These are phyloP conservation scores for Actinidia chinensis DNA, from an alignment of 179 eudicot species.

Conservation along the genomic window DNA sequence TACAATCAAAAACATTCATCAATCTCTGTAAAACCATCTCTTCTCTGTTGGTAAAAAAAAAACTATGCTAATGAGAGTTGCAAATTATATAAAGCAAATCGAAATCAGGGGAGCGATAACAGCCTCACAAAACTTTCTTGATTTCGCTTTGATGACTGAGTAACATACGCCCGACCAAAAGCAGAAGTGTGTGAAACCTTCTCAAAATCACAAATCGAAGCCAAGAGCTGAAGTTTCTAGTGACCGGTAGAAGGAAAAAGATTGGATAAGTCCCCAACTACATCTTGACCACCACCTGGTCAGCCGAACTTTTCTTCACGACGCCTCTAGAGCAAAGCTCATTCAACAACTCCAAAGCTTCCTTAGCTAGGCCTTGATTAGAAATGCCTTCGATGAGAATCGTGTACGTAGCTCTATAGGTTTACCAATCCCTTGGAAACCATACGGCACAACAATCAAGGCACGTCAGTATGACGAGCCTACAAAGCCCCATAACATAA, in stretches of 20 bases:
- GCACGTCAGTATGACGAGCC: slow-evolving; percentile 75
- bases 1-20: too few species aligned
- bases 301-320: slow-evolving; percentile 75
- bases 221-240: not conserved
- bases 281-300: slow-evolving; percentile 55
- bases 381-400: slow-evolving; percentile 78
- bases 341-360: slow-evolving; percentile 69
- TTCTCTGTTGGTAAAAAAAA: not conserved
- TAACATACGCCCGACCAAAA: not conserved
- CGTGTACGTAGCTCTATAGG: slow-evolving; percentile 77
- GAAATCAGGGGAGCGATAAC: not conserved
- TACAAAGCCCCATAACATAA: slow-evolving; percentile 85
- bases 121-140: not conserved
- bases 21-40: too few species aligned
- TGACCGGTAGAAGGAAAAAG: not conserved
- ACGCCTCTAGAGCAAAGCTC: slow-evolving; percentile 69
- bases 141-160: not conserved
- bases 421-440: slow-evolving; percentile 68
- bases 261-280: slow-evolving; percentile 27
- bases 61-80: not conserved
- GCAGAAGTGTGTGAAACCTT: not conserved
- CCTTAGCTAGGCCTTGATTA: slow-evolving; percentile 64
- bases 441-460: slow-evolving; percentile 69
- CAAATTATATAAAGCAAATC: not conserved
- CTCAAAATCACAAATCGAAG: not conserved